phyloP scores from a whole-genome alignment of 192 early-diverging fungal species.

The Blastocladiella britannica region DNA sequence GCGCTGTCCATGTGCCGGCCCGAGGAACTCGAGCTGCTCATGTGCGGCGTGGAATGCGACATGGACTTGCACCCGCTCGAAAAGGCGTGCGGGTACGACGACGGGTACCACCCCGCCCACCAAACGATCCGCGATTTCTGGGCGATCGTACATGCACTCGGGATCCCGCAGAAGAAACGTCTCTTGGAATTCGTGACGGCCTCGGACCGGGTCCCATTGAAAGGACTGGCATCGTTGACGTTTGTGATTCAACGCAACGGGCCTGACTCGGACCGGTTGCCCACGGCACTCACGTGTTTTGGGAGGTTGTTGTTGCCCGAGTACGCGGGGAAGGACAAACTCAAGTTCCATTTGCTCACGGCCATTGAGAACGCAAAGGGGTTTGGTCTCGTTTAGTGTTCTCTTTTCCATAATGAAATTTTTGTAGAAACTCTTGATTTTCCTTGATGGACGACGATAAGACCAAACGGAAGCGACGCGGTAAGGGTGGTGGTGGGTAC shows the following conservation, averaged over 20 bases:
- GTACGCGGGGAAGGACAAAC: slow-evolving; percentile 45
- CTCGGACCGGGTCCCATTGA: slow-evolving; percentile 66
- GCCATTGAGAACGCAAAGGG: slow-evolving; percentile 83
- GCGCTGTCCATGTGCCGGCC: slow-evolving; percentile 34
- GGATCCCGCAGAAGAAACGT: slow-evolving; percentile 37
- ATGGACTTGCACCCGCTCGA: slow-evolving; percentile 56
- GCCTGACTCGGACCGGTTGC: slow-evolving; percentile 63
- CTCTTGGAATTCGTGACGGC: slow-evolving; percentile 81
- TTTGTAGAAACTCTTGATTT: too few species aligned
- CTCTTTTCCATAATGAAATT: slow-evolving; percentile 1
- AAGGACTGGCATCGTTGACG: slow-evolving; percentile 50
- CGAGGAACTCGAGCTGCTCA: slow-evolving; percentile 49
- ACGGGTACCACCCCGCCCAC: slow-evolving; percentile 51
- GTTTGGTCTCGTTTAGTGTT: slow-evolving; percentile 70
- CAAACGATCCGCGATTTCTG: slow-evolving; percentile 55
- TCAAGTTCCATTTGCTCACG: slow-evolving; percentile 51
- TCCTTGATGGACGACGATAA: too few species aligned
- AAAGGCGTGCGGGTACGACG: slow-evolving; percentile 53
- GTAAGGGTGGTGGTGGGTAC: too few species aligned
- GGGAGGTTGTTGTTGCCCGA: slow-evolving; percentile 69
- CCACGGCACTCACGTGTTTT: slow-evolving; percentile 82
- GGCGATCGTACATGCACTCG: slow-evolving; percentile 41
- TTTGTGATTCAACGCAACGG: slow-evolving; percentile 95
- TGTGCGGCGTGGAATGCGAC: slow-evolving; percentile 35
- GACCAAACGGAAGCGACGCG: too few species aligned